These are phyloP conservation scores for Striga asiatica DNA, from an alignment of 257 asterid genomes.

Conservation along the genomic window DNA sequence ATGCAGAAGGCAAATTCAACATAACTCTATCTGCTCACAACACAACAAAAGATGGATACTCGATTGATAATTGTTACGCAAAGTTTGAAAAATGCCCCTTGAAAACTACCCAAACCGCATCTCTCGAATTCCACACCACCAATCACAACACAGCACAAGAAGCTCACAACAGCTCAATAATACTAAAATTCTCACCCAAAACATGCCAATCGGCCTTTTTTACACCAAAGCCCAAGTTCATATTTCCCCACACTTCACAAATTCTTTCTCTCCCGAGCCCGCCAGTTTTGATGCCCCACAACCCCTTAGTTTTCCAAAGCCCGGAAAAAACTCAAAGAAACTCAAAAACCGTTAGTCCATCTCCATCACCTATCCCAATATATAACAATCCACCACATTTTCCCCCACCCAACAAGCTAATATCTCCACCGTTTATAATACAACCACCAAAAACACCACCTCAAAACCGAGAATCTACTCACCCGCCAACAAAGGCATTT, in stretches of 20 bases:
- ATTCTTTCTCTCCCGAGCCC: neutral
- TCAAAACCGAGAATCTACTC: too few relatives aligned
- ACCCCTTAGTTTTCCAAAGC: neutral
- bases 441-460: neutral
- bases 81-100: conserved; percentile 32
- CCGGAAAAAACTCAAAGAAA: neutral
- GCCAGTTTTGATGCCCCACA: neutral
- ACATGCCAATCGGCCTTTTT: conserved; percentile 39
- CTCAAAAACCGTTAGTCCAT: conserved; percentile 7
- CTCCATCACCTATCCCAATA: conserved; percentile 13
- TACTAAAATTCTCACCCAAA: conserved; percentile 24
- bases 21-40: conserved; percentile 19
- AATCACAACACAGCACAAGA: neutral
- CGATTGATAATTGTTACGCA: conserved; percentile 23
- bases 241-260: conserved; percentile 16
- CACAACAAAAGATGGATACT: neutral
- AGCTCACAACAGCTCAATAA: neutral
- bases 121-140: conserved; percentile 14
- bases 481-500: too few relatives aligned
- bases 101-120: conserved; percentile 15
- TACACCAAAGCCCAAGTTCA: conserved; percentile 25
- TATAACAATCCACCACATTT: too few relatives aligned
- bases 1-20: conserved; percentile 25
- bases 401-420: neutral
- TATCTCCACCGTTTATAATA: too few relatives aligned